Evolutionary conservation across 2,329 filamentous ascomycete genomes (phyloP).

Genomic region (Aaosphaeria pasadenensis): DNA sequence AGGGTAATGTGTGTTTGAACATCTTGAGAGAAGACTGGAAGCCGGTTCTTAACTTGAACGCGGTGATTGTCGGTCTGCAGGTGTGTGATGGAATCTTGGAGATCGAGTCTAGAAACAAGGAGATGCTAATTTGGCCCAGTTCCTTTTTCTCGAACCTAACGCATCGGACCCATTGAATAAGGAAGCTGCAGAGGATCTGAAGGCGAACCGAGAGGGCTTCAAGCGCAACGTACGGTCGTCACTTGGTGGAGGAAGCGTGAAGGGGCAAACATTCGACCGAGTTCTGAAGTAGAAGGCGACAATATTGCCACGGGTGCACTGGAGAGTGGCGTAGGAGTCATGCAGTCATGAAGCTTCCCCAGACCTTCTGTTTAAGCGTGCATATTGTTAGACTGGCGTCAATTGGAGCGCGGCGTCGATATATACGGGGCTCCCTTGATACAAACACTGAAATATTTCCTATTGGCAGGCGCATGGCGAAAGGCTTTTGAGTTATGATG

Average conservation of each 20-base stretch:
- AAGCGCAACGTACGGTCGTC: conserved; percentile 83
- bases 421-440: conserved; percentile 11
- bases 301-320: too few species aligned
- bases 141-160: conserved; percentile 96
- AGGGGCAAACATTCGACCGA: conserved; percentile 70
- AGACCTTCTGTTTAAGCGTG: conserved; percentile 12
- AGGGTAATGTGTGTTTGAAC: conserved; percentile 97
- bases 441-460: too few species aligned
- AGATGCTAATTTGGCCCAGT: conserved; percentile 51
- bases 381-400: conserved; percentile 22
- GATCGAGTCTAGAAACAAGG: background rate
- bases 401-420: conserved; percentile 24
- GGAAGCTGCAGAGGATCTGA: conserved; percentile 90
- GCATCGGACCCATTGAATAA: conserved; percentile 98
- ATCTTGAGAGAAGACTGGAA: conserved; percentile 99
- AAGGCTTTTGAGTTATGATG: too few species aligned
- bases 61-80: conserved; percentile 91
- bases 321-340: background rate
- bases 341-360: too few species aligned
- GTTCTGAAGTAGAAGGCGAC: conserved; percentile 61
- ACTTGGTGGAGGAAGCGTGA: conserved; percentile 78
- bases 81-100: conserved; percentile 42
- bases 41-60: conserved; percentile 93
- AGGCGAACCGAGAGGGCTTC: conserved; percentile 81
- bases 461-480: too few species aligned